phyloP scores from a whole-genome alignment of 768 basidiomycete species.

The Tubosaeta sp. region DNA sequence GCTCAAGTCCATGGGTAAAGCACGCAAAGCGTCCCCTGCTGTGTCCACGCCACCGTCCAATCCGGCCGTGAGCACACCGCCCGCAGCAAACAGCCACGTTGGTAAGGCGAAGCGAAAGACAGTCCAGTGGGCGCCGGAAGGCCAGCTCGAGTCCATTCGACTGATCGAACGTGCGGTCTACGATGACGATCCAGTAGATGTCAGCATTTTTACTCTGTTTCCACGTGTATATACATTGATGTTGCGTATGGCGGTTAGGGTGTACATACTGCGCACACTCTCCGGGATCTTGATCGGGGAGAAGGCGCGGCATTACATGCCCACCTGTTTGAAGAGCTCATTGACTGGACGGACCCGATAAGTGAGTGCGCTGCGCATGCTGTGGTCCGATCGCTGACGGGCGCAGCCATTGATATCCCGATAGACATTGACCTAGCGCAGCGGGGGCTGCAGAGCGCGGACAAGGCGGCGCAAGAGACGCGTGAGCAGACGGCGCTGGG shows the following conservation, averaged over 20 bases:
- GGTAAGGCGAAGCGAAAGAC: slow-evolving; percentile 67
- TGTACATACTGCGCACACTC: slow-evolving; percentile 61
- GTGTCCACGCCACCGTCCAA: slow-evolving; percentile 52
- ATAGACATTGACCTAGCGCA: slow-evolving; percentile 46
- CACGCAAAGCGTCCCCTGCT: slow-evolving; percentile 58
- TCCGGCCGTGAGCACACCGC: slow-evolving; percentile 29
- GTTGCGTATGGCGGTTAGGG: slow-evolving; percentile 52
- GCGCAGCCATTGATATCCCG: slow-evolving; percentile 60
- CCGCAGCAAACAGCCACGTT: slow-evolving; percentile 35
- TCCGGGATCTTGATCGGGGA: slow-evolving; percentile 83
- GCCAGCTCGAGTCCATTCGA: slow-evolving; percentile 67
- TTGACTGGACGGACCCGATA: slow-evolving; percentile 82
- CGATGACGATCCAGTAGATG: slow-evolving; percentile 84
- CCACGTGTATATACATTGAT: slow-evolving; percentile 51
- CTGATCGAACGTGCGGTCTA: slow-evolving; percentile 84
- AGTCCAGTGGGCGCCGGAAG: slow-evolving; percentile 76
- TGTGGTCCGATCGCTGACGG: slow-evolving; percentile 20
- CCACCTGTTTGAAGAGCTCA: slow-evolving; percentile 77
- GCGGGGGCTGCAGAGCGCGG: slow-evolving; percentile 66
- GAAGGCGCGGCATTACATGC: slow-evolving; percentile 84
- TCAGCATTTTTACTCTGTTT: slow-evolving; percentile 53
- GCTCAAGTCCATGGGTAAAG: slow-evolving; percentile 69
- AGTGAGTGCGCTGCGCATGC: slow-evolving; percentile 47
- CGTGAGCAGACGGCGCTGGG: slow-evolving; percentile 74
- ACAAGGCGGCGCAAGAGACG: slow-evolving; percentile 67